Percentiles rank a stretch among this genome's conserved stretches.
Evolutionary conservation across 139 green algal species (phyloP).

Genomic region (Auxenochlorella protothecoides): DNA sequence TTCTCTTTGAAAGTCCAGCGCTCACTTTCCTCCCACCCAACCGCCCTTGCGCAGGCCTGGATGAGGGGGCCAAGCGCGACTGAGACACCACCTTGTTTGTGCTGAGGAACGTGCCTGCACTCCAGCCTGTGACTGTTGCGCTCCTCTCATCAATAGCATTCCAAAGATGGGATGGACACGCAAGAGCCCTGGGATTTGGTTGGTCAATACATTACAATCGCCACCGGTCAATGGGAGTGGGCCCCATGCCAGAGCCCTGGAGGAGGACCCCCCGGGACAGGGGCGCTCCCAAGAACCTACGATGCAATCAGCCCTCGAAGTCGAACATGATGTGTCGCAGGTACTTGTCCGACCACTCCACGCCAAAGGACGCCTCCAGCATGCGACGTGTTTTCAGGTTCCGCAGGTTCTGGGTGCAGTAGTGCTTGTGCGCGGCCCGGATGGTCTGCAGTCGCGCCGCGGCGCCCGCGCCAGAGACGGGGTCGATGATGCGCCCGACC

Average conservation of each 20-base stretch:
- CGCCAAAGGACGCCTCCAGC: conserved; percentile 52
- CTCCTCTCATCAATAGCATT: no score
- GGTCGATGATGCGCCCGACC: no score
- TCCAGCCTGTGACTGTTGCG: no score
- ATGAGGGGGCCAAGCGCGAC: conserved; percentile 25
- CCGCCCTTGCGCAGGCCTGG: conserved; percentile 22
- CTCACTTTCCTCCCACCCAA: neutral
- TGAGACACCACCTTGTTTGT: neutral
- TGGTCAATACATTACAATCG: no score
- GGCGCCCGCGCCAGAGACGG: neutral
- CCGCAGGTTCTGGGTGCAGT: conserved; percentile 50
- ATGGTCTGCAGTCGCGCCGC: neutral
- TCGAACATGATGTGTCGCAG: conserved; percentile 58
- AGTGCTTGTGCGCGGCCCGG: conserved; percentile 29
- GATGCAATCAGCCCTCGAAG: no score
- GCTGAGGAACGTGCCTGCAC: no score
- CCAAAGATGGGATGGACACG: no score
- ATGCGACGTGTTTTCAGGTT: conserved; percentile 68
- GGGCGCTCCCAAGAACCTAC: no score
- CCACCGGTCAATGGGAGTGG: no score
- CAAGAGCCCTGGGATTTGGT: no score
- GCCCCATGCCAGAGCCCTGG: no score
- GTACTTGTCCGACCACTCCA: conserved; percentile 43
- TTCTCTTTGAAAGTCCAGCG: neutral
- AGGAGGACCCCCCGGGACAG: no score